Base-by-base conservation (phyloP, 2,329 filamentous ascomycete species). In the Elsinoe fawcettii region DNA sequence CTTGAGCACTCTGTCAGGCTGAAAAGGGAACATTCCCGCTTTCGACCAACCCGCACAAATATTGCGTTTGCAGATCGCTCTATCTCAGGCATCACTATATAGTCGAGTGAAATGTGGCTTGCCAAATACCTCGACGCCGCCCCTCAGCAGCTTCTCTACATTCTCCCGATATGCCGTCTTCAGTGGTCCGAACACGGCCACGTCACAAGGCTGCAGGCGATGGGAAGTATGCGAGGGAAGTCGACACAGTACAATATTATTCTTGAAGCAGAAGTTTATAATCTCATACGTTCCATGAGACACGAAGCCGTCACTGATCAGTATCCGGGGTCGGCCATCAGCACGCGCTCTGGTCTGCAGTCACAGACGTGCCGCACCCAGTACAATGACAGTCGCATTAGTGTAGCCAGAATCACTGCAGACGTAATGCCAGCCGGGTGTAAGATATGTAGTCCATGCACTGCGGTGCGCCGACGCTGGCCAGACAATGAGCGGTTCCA, bases 241-340 rank as follows among this genome's bases (percentile, higher is more conserved):
- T 59, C 65, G 65, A 60, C 63, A 70, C n/a, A 70, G 59, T 34
- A 66, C 60, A 43, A 71, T 70, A 32, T 67, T 67, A 51, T 71
- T 67, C 51, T 66, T 58, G 49, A 68, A 67, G 58, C 63, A 70
- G 57, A 64, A 66, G 60, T 67, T 64, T 56, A 66, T 46, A 49
- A 70, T 60, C 27, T 65, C 36, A 18, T 27, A 66, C 5, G 66
- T 68, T 58, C 73, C 64, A 55, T 73, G 66, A 16, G 66, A 69
- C 9, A 62, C 64, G 49, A 73, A 71, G 41, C 71, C 63, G 58
- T 74, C 64, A 34, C 56, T 67, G n/a, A 72, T 70, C n/a, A 72
- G 61, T 3, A 72, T 58, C 1, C 69, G n/a, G 66, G 59, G 64
- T 4, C 37, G 37, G 12, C 37, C 37, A 8, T 43, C 18, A 43